phyloP scores from a whole-genome alignment of 306 rosid genomes.

The Cercis canadensis region DNA sequence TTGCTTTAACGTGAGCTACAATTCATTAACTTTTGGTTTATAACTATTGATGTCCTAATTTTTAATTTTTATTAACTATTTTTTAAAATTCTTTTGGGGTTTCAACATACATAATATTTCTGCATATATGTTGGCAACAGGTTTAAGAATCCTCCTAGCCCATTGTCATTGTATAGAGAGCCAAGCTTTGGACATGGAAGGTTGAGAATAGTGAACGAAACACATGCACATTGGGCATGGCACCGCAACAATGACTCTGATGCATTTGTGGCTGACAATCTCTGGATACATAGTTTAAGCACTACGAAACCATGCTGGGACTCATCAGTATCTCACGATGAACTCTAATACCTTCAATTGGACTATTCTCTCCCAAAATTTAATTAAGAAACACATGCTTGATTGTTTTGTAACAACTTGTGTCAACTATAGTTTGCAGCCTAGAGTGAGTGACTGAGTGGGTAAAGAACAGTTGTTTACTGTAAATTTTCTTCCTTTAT shows the following conservation, averaged over 20 bases:
- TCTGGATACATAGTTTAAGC: conserved; percentile 61
- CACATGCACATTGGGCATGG: conserved; percentile 85
- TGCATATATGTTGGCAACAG: conserved; percentile 15
- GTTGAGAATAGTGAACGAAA: conserved; percentile 57
- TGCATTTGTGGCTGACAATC: conserved; percentile 54
- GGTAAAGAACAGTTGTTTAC: too few relatives aligned
- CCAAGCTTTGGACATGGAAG: conserved; percentile 88
- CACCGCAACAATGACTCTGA: conserved; percentile 72
- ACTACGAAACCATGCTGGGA: conserved; percentile 33
- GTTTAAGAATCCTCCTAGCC: conserved; percentile 51
- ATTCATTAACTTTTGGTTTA: background rate
- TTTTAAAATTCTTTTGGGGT: too few relatives aligned
- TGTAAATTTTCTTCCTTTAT: too few relatives aligned
- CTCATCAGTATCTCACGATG: conserved; percentile 26
- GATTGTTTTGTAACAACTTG: too few relatives aligned
- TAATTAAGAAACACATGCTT: too few relatives aligned
- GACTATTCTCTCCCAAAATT: too few relatives aligned
- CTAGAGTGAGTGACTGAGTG: too few relatives aligned
- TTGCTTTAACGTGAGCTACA: conserved; percentile 64
- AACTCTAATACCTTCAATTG: conserved; percentile 27
- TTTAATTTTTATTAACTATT: too few relatives aligned
- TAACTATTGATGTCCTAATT: too few relatives aligned
- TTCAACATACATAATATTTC: too few relatives aligned
- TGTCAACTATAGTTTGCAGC: too few relatives aligned
- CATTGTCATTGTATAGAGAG: conserved; percentile 68